These are phyloP conservation scores for Leishmania tarentolae DNA, from an alignment of 208 protist genomes.

Conservation along the genomic window DNA sequence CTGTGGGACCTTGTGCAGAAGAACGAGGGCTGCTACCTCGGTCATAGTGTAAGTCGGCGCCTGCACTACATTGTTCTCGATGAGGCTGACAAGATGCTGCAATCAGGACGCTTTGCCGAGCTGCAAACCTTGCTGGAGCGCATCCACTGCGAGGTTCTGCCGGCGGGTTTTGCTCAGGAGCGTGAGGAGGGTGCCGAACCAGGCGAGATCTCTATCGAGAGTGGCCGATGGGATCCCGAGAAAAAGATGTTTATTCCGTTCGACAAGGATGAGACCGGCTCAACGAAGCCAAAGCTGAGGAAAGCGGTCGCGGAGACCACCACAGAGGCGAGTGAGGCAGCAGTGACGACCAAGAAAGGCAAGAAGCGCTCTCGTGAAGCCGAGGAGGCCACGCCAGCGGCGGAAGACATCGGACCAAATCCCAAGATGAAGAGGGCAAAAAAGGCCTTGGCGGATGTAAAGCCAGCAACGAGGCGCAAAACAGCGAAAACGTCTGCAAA, in stretches of 20 bases:
- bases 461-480: slow-evolving; percentile 27
- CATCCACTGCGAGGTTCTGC: slow-evolving; percentile 92
- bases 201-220: slow-evolving; percentile 48
- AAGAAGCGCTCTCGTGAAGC: slow-evolving; percentile 15
- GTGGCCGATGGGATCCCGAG: slow-evolving; percentile 73
- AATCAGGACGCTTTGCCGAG: slow-evolving; percentile 96
- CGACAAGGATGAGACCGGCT: slow-evolving; percentile 36
- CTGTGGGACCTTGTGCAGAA: slow-evolving; percentile 88
- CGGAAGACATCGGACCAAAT: neutral
- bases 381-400: neutral
- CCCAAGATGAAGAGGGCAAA: slow-evolving; percentile 17
- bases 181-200: slow-evolving; percentile 75
- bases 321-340: neutral
- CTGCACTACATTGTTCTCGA: slow-evolving; percentile 97
- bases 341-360: slow-evolving; percentile 7
- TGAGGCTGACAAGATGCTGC: slow-evolving; percentile 99
- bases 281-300: neutral
- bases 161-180: slow-evolving; percentile 81
- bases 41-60: slow-evolving; percentile 95
- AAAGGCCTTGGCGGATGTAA: neutral
- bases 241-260: slow-evolving; percentile 75
- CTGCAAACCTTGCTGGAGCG: slow-evolving; percentile 97
- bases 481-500: slow-evolving; percentile 9
- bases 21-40: slow-evolving; percentile 91
- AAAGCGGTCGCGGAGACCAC: neutral